Evolutionary conservation across 1,284 basidiomycete species (phyloP).

Genomic region (Naganishia albida): DNA sequence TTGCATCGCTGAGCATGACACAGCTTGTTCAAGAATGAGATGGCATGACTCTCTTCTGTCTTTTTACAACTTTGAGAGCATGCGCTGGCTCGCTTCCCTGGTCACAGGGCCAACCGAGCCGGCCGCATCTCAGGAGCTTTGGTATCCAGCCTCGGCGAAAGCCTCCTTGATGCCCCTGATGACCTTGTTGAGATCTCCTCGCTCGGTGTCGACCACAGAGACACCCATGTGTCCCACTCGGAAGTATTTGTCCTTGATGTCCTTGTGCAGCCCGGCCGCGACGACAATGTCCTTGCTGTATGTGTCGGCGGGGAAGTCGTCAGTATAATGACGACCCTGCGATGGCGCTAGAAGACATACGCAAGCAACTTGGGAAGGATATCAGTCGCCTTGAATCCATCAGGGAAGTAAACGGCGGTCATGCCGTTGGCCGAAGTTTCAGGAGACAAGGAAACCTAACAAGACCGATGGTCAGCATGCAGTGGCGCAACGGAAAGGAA

Average conservation of each 20-base stretch:
- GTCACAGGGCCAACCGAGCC: constrained; percentile 2
- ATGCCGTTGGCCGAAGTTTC: constrained; percentile 84
- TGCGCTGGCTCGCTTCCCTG: constrained; percentile 4
- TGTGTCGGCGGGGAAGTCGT: constrained; percentile 37
- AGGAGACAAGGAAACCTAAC: constrained; percentile 62
- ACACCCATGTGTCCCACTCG: constrained; percentile 79
- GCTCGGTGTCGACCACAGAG: constrained; percentile 67
- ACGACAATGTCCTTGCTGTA: constrained; percentile 69
- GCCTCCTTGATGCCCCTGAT: constrained; percentile 66
- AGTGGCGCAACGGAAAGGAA: neutral
- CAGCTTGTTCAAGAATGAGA: too few relatives aligned
- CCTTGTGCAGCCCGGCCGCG: constrained; percentile 85
- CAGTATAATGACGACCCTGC: neutral
- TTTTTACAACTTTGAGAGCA: constrained; percentile 13
- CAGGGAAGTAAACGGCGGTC: constrained; percentile 80
- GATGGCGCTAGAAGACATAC: constrained; percentile 34
- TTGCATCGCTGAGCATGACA: too few relatives aligned
- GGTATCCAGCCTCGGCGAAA: constrained; percentile 56
- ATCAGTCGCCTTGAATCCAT: constrained; percentile 70
- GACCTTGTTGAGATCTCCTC: constrained; percentile 76
- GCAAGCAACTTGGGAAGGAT: constrained; percentile 63
- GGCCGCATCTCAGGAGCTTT: constrained; percentile 33
- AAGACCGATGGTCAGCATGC: neutral
- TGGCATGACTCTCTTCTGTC: too few relatives aligned
- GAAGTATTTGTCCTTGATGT: constrained; percentile 71